phyloP scores from a whole-genome alignment of 768 basidiomycete genomes.

The Lentinula sp. region DNA sequence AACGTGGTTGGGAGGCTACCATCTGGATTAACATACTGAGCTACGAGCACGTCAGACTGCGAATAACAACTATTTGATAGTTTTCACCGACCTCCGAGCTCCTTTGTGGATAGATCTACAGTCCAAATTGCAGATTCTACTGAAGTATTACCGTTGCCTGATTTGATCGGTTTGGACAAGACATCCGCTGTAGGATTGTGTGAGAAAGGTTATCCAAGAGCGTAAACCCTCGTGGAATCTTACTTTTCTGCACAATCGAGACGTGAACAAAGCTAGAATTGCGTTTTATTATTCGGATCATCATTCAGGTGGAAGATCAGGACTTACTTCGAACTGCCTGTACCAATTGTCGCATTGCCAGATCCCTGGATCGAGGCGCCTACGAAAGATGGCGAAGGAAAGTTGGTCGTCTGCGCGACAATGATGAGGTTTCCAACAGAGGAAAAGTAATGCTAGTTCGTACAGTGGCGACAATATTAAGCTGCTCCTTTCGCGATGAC shows the following conservation, averaged over 20 bases:
- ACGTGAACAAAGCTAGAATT: conserved; percentile 25
- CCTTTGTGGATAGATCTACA: conserved; percentile 26
- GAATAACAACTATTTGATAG: neutral
- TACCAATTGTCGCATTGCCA: neutral
- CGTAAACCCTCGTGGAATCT: conserved; percentile 2
- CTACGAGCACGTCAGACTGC: conserved; percentile 17
- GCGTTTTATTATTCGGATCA: neutral
- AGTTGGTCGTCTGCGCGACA: conserved; percentile 28
- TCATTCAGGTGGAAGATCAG: neutral
- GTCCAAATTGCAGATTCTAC: conserved; percentile 46
- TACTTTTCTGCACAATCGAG: conserved; percentile 31
- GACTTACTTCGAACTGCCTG: conserved; percentile 1
- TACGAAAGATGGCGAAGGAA: conserved; percentile 30
- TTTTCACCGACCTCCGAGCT: conserved; percentile 29
- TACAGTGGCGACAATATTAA: conserved; percentile 32
- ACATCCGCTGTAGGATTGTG: conserved; percentile 21
- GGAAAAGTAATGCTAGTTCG: conserved; percentile 7
- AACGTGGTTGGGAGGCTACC: conserved; percentile 28
- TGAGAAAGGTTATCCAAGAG: neutral
- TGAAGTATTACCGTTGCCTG: conserved; percentile 7
- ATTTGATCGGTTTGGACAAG: conserved; percentile 23
- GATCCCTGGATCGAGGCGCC: conserved; percentile 24
- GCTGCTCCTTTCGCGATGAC: conserved; percentile 16
- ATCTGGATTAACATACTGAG: conserved; percentile 41
- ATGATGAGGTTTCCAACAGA: neutral